phyloP scores from a whole-genome alignment of 73 alveolate species.

The Uronychia setigera region DNA sequence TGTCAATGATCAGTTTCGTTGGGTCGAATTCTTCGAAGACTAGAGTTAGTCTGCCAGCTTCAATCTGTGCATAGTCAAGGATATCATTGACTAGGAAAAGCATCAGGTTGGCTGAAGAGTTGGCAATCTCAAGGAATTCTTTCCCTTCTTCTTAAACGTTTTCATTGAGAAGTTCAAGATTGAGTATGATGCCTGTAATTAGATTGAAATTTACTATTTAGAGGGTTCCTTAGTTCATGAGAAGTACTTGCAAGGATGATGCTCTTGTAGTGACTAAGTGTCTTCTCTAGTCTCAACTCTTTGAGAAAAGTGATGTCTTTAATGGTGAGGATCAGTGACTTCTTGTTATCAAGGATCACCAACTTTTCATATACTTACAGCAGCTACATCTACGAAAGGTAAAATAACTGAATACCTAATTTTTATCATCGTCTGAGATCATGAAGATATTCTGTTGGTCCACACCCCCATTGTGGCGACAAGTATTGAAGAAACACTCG shows the following conservation, averaged over 20 bases:
- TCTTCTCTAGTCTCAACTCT: neutral
- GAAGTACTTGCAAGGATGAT: neutral
- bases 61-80: slow-evolving; percentile 48
- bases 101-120: slow-evolving; percentile 41
- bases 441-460: neutral
- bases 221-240: slow-evolving; percentile 12
- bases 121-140: slow-evolving; percentile 11
- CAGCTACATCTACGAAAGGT: neutral
- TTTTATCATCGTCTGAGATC: neutral
- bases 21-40: neutral
- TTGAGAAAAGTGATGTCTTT: neutral
- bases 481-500: neutral
- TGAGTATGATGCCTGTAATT: neutral
- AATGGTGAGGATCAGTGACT: slow-evolving; percentile 1
- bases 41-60: slow-evolving; percentile 33
- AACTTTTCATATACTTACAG: neutral
- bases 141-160: neutral
- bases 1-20: neutral
- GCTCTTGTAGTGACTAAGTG: slow-evolving; percentile 4
- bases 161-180: neutral
- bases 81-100: slow-evolving; percentile 52
- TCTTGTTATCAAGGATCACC: neutral
- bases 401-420: neutral
- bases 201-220: neutral
- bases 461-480: neutral